Conservation (phyloP, 805 yeast genomes). For the Naumovozyma dairenensis region DNA sequence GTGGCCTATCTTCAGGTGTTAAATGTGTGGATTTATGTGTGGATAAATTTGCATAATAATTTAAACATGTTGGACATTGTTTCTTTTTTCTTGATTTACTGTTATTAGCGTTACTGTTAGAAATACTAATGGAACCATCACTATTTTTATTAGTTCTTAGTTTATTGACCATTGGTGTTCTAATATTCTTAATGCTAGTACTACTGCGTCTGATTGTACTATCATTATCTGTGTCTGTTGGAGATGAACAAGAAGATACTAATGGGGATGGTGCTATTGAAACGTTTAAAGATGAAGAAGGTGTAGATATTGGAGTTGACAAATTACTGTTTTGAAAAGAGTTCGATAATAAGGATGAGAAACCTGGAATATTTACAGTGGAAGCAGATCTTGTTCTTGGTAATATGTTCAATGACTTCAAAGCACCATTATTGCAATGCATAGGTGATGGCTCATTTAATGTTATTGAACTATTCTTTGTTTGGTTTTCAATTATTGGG, state of each 20-base stretch:
- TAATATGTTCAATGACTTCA: too few relatives aligned
- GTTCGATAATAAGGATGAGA: neutral
- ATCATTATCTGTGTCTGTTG: neutral
- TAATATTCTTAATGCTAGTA: too few relatives aligned
- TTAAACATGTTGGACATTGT: slow-evolving; percentile 61
- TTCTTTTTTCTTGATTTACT: slow-evolving; percentile 50
- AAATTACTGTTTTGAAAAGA: slow-evolving; percentile 23
- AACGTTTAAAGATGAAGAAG: slow-evolving; percentile 64
- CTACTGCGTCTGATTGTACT: too few relatives aligned
- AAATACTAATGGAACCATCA: neutral
- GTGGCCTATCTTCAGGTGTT: slow-evolving; percentile 68
- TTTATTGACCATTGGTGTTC: neutral
- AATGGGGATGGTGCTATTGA: slow-evolving; percentile 51
- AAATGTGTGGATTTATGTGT: slow-evolving; percentile 76
- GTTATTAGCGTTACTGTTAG: neutral
- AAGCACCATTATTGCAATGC: neutral
- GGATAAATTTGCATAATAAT: slow-evolving; percentile 66
- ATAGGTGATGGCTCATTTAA: neutral
- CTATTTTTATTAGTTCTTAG: neutral
- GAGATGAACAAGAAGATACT: slow-evolving; percentile 77
- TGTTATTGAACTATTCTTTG: neutral
- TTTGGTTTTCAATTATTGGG: neutral
- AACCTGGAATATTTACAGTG: neutral
- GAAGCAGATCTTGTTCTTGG: neutral
- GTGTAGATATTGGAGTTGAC: slow-evolving; percentile 73